phyloP scores from a whole-genome alignment of 768 basidiomycete species.

The Kwoniella newhampshirensis region DNA sequence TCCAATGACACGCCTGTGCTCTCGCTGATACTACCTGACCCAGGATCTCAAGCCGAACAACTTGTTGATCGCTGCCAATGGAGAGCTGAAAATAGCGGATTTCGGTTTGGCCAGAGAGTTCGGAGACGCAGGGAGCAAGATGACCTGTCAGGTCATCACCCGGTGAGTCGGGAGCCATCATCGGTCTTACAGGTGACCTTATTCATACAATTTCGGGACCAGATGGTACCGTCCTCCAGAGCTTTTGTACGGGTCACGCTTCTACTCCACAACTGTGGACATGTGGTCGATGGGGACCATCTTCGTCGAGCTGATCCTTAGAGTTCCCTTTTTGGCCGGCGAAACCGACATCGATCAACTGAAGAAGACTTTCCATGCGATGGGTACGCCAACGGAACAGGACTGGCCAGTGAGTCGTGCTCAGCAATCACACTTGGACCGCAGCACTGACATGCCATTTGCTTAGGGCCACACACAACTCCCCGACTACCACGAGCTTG shows the following conservation, averaged over 20 bases:
- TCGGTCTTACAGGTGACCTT: background rate
- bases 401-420: constrained; percentile 81
- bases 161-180: constrained; percentile 60
- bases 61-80: constrained; percentile 84
- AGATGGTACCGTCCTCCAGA: constrained; percentile 99
- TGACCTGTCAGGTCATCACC: constrained; percentile 98
- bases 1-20: no score
- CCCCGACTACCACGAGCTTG: constrained; percentile 83
- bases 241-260: constrained; percentile 82
- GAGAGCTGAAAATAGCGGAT: constrained; percentile 94
- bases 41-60: constrained; percentile 99
- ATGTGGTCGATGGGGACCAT: constrained; percentile 98
- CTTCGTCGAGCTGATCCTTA: constrained; percentile 93
- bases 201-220: background rate
- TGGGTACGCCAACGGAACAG: constrained; percentile 93
- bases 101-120: constrained; percentile 97
- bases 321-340: constrained; percentile 91
- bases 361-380: constrained; percentile 86
- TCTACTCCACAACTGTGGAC: constrained; percentile 89
- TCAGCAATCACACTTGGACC: no score
- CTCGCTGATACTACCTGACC: background rate
- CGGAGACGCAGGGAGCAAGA: constrained; percentile 89
- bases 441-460: constrained; percentile 6
- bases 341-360: constrained; percentile 96
- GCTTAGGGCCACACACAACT: constrained; percentile 81